Conservation (phyloP, 2,329 filamentous ascomycete genomes). For the Amylocarpus encephaloides region DNA sequence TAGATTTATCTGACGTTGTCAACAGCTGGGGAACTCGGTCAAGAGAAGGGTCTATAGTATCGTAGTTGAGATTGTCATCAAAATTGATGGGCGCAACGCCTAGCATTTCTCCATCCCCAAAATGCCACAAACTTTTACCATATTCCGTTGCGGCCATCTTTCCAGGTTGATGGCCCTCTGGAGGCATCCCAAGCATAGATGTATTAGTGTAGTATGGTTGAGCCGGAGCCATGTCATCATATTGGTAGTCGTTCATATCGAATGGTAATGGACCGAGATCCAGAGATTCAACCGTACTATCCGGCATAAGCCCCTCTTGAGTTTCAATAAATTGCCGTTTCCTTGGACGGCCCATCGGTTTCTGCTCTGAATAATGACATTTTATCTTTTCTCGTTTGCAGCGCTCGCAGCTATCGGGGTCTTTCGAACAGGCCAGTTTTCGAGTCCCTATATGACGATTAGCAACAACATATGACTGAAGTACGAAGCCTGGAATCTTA, state of each 20-base stretch:
- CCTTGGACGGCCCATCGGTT: slow-evolving; percentile 59
- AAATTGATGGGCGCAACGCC: slow-evolving; percentile 18
- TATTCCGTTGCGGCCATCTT: slow-evolving; percentile 1
- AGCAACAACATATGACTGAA: slow-evolving; percentile 19
- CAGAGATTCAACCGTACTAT: slow-evolving; percentile 3
- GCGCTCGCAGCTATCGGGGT: slow-evolving; percentile 51
- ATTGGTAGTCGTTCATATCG: slow-evolving; percentile 10
- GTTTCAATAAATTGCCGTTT: slow-evolving; percentile 42
- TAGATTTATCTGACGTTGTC: slow-evolving; percentile 16
- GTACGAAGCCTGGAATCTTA: slow-evolving; percentile 36
- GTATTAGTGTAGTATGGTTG: slow-evolving; percentile 19
- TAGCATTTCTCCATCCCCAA: slow-evolving; percentile 17
- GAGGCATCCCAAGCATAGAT: not conserved
- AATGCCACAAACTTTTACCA: slow-evolving; percentile 15
- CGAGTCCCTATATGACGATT: slow-evolving; percentile 42
- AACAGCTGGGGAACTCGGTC: slow-evolving; percentile 7
- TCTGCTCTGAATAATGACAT: slow-evolving; percentile 59
- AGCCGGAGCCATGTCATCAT: slow-evolving; percentile 8
- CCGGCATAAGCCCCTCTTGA: slow-evolving; percentile 11
- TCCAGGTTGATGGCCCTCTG: not conserved
- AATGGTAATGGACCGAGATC: slow-evolving; percentile 15
- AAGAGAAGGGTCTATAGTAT: slow-evolving; percentile 1
- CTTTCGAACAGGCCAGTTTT: slow-evolving; percentile 61
- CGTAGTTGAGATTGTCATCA: slow-evolving; percentile 13
- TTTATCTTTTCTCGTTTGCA: slow-evolving; percentile 50